Evolutionary conservation across 257 asterid species (phyloP).

Genomic region (Rehmannia glutinosa): DNA sequence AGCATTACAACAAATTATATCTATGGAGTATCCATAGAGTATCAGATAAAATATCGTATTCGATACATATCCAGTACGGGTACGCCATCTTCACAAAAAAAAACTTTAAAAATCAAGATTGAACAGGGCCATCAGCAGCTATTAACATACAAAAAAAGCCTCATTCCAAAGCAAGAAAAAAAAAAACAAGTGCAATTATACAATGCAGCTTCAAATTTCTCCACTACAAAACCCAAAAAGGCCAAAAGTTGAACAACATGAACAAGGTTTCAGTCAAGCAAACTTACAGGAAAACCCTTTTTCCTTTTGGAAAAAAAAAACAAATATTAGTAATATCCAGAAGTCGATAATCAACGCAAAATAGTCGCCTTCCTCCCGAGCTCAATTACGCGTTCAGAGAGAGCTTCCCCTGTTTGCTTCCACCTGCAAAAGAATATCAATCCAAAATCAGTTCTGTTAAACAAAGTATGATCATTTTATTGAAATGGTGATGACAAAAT

Average conservation of each 20-base stretch:
- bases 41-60: no score
- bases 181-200: constrained; percentile 14
- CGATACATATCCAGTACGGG: no score
- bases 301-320: neutral
- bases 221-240: constrained; percentile 25
- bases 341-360: constrained; percentile 1
- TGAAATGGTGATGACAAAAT: neutral
- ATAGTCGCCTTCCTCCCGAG: neutral
- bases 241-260: constrained; percentile 16
- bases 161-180: neutral
- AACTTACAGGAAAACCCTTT: neutral
- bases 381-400: constrained; percentile 7
- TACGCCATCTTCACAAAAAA: no score
- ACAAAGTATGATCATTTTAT: no score
- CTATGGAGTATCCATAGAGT: no score
- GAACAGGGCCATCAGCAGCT: no score
- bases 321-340: constrained; percentile 4
- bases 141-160: no score
- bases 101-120: neutral
- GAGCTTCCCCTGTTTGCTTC: constrained; percentile 42
- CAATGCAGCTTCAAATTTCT: constrained; percentile 23
- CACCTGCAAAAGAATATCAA: constrained; percentile 39
- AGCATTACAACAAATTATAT: no score
- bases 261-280: constrained; percentile 14
- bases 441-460: neutral